phyloP scores from a whole-genome alignment of 768 basidiomycete genomes.

The Phanerochaete sordida region DNA sequence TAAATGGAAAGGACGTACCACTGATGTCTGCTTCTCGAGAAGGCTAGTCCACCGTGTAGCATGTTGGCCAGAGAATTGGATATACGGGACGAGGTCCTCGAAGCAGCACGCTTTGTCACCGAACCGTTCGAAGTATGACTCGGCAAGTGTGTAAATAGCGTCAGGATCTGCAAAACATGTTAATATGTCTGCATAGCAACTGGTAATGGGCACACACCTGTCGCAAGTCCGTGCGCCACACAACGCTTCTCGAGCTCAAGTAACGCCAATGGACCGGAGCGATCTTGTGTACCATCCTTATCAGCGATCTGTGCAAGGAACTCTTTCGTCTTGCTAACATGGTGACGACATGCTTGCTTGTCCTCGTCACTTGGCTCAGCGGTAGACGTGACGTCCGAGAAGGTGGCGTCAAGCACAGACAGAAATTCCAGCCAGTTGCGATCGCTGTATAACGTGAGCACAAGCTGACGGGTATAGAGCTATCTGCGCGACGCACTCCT shows the following conservation, averaged over 20 bases:
- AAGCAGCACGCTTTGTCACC: slow-evolving; percentile 84
- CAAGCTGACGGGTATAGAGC: neutral
- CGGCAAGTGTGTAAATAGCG: slow-evolving; percentile 46
- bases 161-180: slow-evolving; percentile 35
- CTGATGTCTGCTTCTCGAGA: slow-evolving; percentile 40
- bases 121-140: slow-evolving; percentile 66
- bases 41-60: slow-evolving; percentile 50
- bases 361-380: slow-evolving; percentile 28
- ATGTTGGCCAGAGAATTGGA: slow-evolving; percentile 45
- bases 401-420: slow-evolving; percentile 66
- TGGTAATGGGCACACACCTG: slow-evolving; percentile 30
- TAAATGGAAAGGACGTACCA: slow-evolving; percentile 41
- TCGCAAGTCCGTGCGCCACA: slow-evolving; percentile 41
- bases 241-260: slow-evolving; percentile 73
- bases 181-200: neutral
- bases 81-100: slow-evolving; percentile 77
- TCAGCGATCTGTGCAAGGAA: slow-evolving; percentile 57
- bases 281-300: slow-evolving; percentile 66
- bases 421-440: slow-evolving; percentile 87
- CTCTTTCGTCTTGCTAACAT: slow-evolving; percentile 40
- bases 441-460: slow-evolving; percentile 41
- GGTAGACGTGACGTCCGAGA: slow-evolving; percentile 36
- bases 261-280: slow-evolving; percentile 69
- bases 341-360: slow-evolving; percentile 35
- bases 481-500: slow-evolving; percentile 42